Percentiles rank a stretch among this genome's conserved stretches.
Conservation (phyloP, 495 filamentous ascomycete genomes). For the Amphirosellinia nigrospora region DNA sequence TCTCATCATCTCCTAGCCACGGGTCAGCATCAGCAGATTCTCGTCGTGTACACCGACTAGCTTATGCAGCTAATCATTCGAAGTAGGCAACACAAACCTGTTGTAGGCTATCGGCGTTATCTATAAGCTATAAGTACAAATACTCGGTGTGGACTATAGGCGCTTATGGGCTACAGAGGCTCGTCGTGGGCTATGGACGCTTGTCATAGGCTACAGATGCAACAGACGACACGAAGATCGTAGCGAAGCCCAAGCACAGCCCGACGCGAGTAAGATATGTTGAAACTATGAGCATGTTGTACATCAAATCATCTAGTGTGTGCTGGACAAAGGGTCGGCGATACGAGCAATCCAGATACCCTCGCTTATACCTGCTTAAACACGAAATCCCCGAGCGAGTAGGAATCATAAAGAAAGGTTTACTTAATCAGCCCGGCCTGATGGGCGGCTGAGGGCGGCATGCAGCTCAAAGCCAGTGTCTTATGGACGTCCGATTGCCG, state of each 20-base stretch:
- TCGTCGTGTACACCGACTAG: too few species aligned
- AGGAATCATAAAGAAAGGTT: not conserved
- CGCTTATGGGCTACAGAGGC: too few species aligned
- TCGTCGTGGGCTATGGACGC: too few species aligned
- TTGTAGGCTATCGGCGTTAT: too few species aligned
- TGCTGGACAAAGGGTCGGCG: not conserved
- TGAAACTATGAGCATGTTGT: not conserved
- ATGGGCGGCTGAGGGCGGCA: not conserved
- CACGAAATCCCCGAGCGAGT: not conserved
- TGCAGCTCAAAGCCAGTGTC: not conserved
- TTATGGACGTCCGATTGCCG: not conserved
- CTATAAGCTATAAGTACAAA: too few species aligned
- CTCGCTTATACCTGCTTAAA: constrained; percentile 19
- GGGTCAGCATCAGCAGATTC: too few species aligned
- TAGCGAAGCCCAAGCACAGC: not conserved
- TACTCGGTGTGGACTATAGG: too few species aligned
- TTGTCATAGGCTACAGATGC: too few species aligned
- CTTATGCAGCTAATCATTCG: too few species aligned
- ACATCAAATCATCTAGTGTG: not conserved
- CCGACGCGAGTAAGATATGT: not conserved
- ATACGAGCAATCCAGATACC: not conserved
- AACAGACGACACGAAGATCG: not conserved
- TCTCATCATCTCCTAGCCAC: too few species aligned
- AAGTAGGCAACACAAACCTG: too few species aligned
- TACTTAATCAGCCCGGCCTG: not conserved